Base-by-base conservation (phyloP, 2,329 filamentous ascomycete species). In the Paradendryphiella salina region DNA sequence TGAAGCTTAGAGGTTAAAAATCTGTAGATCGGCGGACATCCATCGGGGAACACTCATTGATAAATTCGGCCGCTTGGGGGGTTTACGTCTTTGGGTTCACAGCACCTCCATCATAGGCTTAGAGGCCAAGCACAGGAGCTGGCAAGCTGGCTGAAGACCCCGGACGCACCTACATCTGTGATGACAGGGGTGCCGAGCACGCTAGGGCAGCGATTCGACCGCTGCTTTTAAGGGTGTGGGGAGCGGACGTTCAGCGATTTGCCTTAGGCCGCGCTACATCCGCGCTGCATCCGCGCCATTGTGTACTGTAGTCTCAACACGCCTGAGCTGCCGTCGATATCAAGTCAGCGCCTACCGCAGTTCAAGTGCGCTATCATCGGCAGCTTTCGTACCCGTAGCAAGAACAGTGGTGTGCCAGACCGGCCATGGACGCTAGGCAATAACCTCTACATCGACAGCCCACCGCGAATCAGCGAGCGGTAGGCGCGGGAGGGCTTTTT, bases 101-200 rank as follows among this genome's bases (percentile, higher is more conserved):
- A 64, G 59, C 59, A 66, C 60, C 57, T 63, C 61, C 70, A 73
- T 72, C 67, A 72, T 71, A 69, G 70, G 69, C 69, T 70, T 70
- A 60, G 52, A 43, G 47, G 67, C 66, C 67, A 72, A 70, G 68
- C 58, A 55, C 39, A 65, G 58, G 57, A 64, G 60, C 52, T 60
- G 59, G 63, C 63, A 66, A 58, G 63, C 48, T 68, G 63, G 66
- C 62, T 64, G 20, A 52, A 52, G 49, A 57, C 64, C 67, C 65
- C 60, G 59, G 63, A 56, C 59, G 55, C 60, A 50, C 59, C 50
- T 67, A 67, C 57, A 56, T 56, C 57, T 57, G 52, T 55, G 61
- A 17, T 7, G 45, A 44, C 59, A 56, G 52, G 46, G 50, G 14
- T 11, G 29, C 52, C 55, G 41, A 45, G 52, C 55, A 50, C 59